Base-by-base conservation (phyloP, 306 rosid species). In the Inga leiocalycina region DNA sequence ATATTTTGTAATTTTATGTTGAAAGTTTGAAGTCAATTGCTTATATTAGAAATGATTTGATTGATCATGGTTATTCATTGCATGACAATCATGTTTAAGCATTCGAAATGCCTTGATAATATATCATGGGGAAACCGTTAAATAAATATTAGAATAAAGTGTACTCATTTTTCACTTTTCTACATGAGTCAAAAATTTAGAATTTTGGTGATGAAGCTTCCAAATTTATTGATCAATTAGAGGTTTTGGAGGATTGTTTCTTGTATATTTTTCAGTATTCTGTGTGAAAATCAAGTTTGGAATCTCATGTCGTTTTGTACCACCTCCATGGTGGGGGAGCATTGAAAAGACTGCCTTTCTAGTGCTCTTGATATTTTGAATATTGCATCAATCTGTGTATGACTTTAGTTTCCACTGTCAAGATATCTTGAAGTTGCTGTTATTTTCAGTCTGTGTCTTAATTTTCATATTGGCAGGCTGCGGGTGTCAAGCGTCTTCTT, bases 401-500 rank as follows among this genome's bases (percentile, higher is more conserved):
- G 79, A 10, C 70, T 20, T 65, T 56, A 34, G 59, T 39, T 61
- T 22, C 66, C 16, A 7, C 45, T 59, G 46, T 30, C 30, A 35
- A 77, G 34, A 45, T 56, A 45, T 73, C 24, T 56, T 19, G 20
- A 71, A 19, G 62, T n/a, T 73, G 37, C 72, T 74, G 34, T 78
- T 65, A 30, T 84, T 74, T 72, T 34, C 41, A 34, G 10, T 65
- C 37, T 48, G n/a, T n/a, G 46, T 56, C 27, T 72, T 59, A 80
- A 80, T 77, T 79, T 84, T 85, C 59, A 57, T 68, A n/a, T 20
- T 24, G 77, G 84, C 84, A 96, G 98, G 99, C 99, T 82, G 97
- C 98, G 30, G 96, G 93, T 6, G 97, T 96, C 76, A 96, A 93
- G 88, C 95, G 98, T 73, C 98, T 96, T 87, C 99, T 96, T 79